A percentile compares a stretch with the other conserved stretches of the same genome.
Conservation (phyloP, 2,329 filamentous ascomycete genomes). For the Beauveria pseudobassiana region DNA sequence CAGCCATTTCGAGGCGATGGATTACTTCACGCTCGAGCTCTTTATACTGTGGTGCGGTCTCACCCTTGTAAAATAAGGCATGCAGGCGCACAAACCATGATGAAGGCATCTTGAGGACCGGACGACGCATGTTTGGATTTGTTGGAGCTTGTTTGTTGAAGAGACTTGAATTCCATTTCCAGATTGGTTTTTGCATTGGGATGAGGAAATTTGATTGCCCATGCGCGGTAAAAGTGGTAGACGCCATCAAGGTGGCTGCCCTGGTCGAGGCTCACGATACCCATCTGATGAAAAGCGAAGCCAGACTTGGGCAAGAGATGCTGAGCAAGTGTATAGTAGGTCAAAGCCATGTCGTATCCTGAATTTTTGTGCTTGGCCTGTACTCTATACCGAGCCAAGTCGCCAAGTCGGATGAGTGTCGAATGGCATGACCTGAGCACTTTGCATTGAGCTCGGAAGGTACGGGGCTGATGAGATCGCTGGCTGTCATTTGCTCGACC, state of each 20-base stretch:
- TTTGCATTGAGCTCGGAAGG: constrained; percentile 42
- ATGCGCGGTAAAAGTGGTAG: constrained; percentile 82
- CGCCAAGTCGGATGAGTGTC: constrained; percentile 79
- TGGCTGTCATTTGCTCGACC: constrained; percentile 32
- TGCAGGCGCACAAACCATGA: constrained; percentile 82
- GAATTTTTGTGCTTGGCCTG: constrained; percentile 66
- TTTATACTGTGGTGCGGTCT: constrained; percentile 64
- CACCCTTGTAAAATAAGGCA: constrained; percentile 72
- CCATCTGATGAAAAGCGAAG: constrained; percentile 81
- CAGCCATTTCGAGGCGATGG: constrained; percentile 63
- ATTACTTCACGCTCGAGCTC: constrained; percentile 84
- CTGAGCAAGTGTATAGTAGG: constrained; percentile 77
- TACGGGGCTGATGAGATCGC: constrained; percentile 37
- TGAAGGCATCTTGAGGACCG: constrained; percentile 55
- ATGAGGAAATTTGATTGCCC: constrained; percentile 67
- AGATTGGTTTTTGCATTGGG: constrained; percentile 70
- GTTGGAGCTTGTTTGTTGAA: constrained; percentile 32
- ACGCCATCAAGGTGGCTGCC: constrained; percentile 75
- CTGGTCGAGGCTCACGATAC: constrained; percentile 73
- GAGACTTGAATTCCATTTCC: constrained; percentile 63
- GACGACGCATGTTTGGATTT: constrained; percentile 27
- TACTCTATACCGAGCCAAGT: constrained; percentile 78
- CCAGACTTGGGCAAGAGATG: constrained; percentile 73
- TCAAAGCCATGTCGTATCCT: constrained; percentile 71
- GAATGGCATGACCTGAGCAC: constrained; percentile 72